A percentile compares a stretch with the other conserved stretches of the same genome.
Conservation (phyloP, 768 basidiomycete genomes). For the Trichaptum fuscoviolaceum region DNA sequence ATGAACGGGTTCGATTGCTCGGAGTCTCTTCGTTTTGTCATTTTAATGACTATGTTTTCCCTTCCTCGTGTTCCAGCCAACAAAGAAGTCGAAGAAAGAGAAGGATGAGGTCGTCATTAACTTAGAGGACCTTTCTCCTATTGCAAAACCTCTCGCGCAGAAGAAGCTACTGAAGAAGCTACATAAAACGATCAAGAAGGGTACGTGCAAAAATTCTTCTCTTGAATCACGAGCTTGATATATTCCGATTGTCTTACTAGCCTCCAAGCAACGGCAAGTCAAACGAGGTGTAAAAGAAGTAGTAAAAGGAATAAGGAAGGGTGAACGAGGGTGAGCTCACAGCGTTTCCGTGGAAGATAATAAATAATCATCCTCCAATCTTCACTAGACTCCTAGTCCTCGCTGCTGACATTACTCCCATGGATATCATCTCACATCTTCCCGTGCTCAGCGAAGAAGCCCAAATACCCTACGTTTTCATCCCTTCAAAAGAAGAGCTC, state of each 20-base stretch:
- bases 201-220: constrained; percentile 32
- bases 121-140: constrained; percentile 82
- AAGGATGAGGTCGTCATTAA: constrained; percentile 64
- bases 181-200: constrained; percentile 92
- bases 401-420: constrained; percentile 95
- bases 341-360: neutral
- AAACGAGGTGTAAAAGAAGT: constrained; percentile 99
- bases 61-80: constrained; percentile 23
- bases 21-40: constrained; percentile 3
- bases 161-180: constrained; percentile 93
- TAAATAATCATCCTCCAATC: neutral
- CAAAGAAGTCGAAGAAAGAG: constrained; percentile 61
- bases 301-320: constrained; percentile 94
- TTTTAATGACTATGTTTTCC: constrained; percentile 28
- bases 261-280: constrained; percentile 90
- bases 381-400: constrained; percentile 72
- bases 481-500: constrained; percentile 90
- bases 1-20: constrained; percentile 28
- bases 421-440: constrained; percentile 97
- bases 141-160: constrained; percentile 89
- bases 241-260: constrained; percentile 33
- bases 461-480: constrained; percentile 84
- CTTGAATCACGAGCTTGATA: neutral
- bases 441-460: constrained; percentile 94
- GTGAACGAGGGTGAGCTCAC: constrained; percentile 81